Base-by-base conservation (phyloP, 2,329 filamentous ascomycete species). In the Monilinia vaccinii-corymbosi region DNA sequence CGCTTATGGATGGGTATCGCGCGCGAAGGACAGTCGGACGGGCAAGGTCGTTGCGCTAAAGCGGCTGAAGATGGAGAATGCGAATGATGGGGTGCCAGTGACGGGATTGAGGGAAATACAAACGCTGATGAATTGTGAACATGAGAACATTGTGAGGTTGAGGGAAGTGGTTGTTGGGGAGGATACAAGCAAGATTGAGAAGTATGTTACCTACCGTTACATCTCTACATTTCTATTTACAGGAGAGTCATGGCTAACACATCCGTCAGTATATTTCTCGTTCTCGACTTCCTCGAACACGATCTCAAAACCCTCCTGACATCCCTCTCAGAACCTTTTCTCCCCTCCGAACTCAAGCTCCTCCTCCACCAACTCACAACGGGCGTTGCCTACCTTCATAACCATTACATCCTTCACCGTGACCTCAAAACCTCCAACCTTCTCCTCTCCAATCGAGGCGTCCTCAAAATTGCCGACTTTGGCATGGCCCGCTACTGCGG, bases 221-320 rank as follows among this genome's bases (percentile, higher is more conserved):
- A 11, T 65, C 68, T 62, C 66, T 16, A 1, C 1, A 21, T 50
- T 50, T 50, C 16, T 50, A 8, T 40, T 32, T 57, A 14, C 8
- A 23, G 14, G 13, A 58, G 9, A 44, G 8, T 14, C 13, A 36
- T 52, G n/a, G 65, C 62, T 67, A 60, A 66, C 60, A 64, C 55
- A 62, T n/a, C 10, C 16, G 8, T 73, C 73, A 91, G 87, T 76
- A 87, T 97, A 66, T 95, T 91, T 73, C 84, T 99, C 60, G 94
- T 97, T 64, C 93, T 99, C 80, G 92, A 97, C 71, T 99, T 97
- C 74, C 80, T 97, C 69, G 93, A 97, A 77, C 94, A 99, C 78
- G 94, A 99, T 71, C 84, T 99, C 60, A 96, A 95, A 75, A 89
- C 88, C 59, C 82, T 99, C 60, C 88, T 96, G 64, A 89, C 95